Conservation (phyloP, 177 flowering plant genomes). For the Vitis hybrid region DNA sequence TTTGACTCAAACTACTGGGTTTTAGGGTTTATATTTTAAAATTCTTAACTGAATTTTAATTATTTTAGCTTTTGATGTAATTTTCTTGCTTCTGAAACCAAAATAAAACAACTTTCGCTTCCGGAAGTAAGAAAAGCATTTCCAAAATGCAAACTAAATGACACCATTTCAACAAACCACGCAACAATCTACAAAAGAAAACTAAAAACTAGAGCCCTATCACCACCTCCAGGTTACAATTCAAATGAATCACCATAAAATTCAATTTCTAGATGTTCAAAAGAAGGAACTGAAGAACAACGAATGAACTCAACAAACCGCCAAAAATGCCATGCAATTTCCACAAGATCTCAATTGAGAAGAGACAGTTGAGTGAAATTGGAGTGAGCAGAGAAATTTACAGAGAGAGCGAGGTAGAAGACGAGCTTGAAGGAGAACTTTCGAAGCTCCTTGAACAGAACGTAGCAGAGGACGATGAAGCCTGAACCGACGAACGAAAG, state of each 20-base stretch:
- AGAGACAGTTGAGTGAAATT: background rate
- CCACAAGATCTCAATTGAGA: background rate
- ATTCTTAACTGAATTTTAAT: too few relatives aligned
- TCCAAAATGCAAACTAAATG: too few relatives aligned
- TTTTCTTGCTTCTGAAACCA: too few relatives aligned
- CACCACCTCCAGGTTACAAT: too few relatives aligned
- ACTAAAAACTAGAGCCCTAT: too few relatives aligned
- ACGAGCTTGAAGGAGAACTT: conserved; percentile 98
- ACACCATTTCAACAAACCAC: too few relatives aligned
- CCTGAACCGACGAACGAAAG: conserved; percentile 75
- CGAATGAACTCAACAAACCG: background rate
- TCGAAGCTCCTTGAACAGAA: conserved; percentile 86
- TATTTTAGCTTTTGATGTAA: too few relatives aligned
- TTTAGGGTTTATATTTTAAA: too few relatives aligned
- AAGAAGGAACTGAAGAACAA: background rate
- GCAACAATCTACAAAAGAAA: too few relatives aligned
- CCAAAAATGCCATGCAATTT: background rate
- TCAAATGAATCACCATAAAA: background rate
- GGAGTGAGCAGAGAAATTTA: conserved; percentile 15
- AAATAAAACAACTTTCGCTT: too few relatives aligned
- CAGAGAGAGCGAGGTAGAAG: conserved; percentile 94
- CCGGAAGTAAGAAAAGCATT: too few relatives aligned
- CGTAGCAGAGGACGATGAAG: conserved; percentile 87
- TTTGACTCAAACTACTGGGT: too few relatives aligned
- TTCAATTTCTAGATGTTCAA: background rate